These are phyloP conservation scores for Neofusicoccum sp. DNA, from an alignment of 2,329 filamentous ascomycete genomes.

Conservation along the genomic window DNA sequence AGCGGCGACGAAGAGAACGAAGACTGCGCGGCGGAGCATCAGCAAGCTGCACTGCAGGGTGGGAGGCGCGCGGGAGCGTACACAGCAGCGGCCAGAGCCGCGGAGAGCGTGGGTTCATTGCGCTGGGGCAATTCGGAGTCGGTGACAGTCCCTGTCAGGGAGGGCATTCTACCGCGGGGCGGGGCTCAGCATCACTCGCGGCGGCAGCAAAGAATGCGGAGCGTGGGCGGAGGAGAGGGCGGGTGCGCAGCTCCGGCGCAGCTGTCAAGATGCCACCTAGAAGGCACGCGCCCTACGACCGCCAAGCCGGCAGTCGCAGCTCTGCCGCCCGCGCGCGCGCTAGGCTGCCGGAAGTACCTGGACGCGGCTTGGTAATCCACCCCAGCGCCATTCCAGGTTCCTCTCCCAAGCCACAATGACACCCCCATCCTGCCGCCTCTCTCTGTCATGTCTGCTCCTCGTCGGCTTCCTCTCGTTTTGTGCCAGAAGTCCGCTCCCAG, in stretches of 20 bases:
- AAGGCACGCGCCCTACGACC: not conserved
- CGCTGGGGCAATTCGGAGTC: conserved; percentile 6
- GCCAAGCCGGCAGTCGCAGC: conserved; percentile 7
- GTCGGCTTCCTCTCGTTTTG: not conserved
- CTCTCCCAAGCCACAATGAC: conserved; percentile 3
- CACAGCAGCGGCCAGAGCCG: conserved; percentile 23
- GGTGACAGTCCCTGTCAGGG: not conserved
- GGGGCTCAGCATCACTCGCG: conserved; percentile 5
- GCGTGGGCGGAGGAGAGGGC: not conserved
- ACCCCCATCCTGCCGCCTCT: not conserved
- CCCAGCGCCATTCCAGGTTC: not conserved
- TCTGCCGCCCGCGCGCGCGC: not conserved
- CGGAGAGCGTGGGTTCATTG: conserved; percentile 12
- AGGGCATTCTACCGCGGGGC: conserved; percentile 3
- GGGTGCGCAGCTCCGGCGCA: not conserved
- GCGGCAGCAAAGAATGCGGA: not conserved
- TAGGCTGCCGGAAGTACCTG: not conserved
- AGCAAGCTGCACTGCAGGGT: not conserved
- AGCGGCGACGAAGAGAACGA: conserved; percentile 35
- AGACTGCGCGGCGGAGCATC: conserved; percentile 28
- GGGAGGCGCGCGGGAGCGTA: not conserved
- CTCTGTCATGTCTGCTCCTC: not conserved
- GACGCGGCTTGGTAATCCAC: conserved; percentile 16
- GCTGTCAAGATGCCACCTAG: conserved; percentile 20
- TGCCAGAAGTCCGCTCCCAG: not conserved